phyloP scores from a whole-genome alignment of 2,329 filamentous ascomycete species.

The Cryphonectria nitschkei region DNA sequence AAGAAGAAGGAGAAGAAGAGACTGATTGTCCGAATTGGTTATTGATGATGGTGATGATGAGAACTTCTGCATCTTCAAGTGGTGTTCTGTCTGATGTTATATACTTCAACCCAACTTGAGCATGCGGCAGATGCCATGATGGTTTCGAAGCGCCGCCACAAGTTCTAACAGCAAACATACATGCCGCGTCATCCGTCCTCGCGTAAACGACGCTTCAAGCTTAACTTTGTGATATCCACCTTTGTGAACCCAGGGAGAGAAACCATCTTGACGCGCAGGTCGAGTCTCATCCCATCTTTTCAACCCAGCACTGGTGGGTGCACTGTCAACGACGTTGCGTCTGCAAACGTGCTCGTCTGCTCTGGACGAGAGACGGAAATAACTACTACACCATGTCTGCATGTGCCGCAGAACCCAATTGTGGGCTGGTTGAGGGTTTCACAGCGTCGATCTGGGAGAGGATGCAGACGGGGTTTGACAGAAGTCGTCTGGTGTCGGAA shows the following conservation, averaged over 20 bases:
- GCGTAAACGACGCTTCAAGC: slow-evolving; percentile 6
- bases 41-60: slow-evolving; percentile 14
- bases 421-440: not conserved
- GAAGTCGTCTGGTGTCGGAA: slow-evolving; percentile 15
- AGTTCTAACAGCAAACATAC: not conserved
- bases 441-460: not conserved
- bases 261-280: slow-evolving; percentile 23
- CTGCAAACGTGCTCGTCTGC: not conserved
- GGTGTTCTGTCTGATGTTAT: slow-evolving; percentile 13
- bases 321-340: not conserved
- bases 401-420: not conserved
- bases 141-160: not conserved
- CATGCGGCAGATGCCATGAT: not conserved
- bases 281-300: slow-evolving; percentile 27
- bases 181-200: slow-evolving; percentile 21
- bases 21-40: slow-evolving; percentile 3
- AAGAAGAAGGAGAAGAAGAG: slow-evolving; percentile 17
- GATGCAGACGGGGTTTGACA: not conserved
- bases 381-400: not conserved
- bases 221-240: not conserved
- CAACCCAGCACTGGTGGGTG: slow-evolving; percentile 3
- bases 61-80: not conserved
- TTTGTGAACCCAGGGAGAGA: slow-evolving; percentile 15
- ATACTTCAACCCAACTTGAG: not conserved
- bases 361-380: slow-evolving; percentile 1